A percentile compares a stretch with the other conserved stretches of the same genome.
phyloP scores from a whole-genome alignment of 352 stramenopile species.

The Discostella stelligera region DNA sequence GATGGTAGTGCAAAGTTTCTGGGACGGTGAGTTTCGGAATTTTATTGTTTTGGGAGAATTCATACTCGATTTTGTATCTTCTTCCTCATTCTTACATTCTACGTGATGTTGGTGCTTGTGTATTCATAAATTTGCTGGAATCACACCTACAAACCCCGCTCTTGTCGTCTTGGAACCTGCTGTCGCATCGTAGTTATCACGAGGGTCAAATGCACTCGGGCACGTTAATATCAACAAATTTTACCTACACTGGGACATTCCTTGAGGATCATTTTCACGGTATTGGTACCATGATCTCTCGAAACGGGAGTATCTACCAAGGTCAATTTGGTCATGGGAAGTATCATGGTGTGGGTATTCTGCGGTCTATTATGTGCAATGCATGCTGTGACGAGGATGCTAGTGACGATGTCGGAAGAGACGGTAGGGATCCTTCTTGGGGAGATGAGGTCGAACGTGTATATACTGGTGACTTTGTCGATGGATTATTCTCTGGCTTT shows the following conservation, averaged over 20 bases:
- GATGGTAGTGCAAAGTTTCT: conserved; percentile 44
- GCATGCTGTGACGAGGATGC: background rate
- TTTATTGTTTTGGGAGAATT: too few relatives aligned
- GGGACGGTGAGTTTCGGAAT: conserved; percentile 20
- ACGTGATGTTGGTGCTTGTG: background rate
- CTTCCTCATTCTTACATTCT: background rate
- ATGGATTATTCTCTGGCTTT: conserved; percentile 28
- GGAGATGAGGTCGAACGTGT: conserved; percentile 21
- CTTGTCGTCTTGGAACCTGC: too few relatives aligned
- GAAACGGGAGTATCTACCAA: conserved; percentile 45
- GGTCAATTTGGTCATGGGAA: conserved; percentile 32
- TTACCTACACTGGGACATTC: conserved; percentile 46
- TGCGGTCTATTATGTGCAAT: conserved; percentile 16
- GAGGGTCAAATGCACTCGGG: conserved; percentile 37
- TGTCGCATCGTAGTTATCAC: conserved; percentile 15
- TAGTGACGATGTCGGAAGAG: background rate
- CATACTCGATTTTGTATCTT: conserved; percentile 1
- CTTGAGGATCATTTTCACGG: conserved; percentile 39
- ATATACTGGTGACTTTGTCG: conserved; percentile 36
- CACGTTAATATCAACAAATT: conserved; percentile 23
- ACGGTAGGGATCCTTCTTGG: background rate
- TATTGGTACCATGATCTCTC: conserved; percentile 31
- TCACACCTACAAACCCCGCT: background rate
- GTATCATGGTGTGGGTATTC: conserved; percentile 36
- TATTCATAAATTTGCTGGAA: background rate